Conservation (phyloP, 1,284 basidiomycete genomes). For the Ustilago sp. region DNA sequence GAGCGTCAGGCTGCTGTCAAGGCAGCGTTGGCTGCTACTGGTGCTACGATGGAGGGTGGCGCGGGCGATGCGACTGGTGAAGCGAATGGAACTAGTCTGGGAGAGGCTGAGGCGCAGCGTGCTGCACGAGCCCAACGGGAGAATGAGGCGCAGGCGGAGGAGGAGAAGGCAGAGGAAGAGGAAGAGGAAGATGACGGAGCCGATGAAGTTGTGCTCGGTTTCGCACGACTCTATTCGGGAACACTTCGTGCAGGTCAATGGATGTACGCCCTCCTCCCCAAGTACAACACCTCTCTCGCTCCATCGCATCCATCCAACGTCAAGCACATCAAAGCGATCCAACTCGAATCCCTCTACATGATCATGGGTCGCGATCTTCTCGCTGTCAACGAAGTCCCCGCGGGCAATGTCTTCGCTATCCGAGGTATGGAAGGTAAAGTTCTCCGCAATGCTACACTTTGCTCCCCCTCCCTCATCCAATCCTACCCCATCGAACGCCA, state of each 20-base stretch:
- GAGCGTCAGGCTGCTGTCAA: constrained; percentile 49
- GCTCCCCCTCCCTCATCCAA: constrained; percentile 71
- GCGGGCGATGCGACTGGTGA: constrained; percentile 56
- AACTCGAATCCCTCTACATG: constrained; percentile 84
- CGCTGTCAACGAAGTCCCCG: constrained; percentile 83
- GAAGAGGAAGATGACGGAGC: constrained; percentile 38
- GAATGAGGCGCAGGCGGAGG: constrained; percentile 34
- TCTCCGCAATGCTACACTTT: constrained; percentile 89
- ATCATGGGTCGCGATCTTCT: constrained; percentile 98
- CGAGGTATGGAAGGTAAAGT: constrained; percentile 90
- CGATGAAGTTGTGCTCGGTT: constrained; percentile 75
- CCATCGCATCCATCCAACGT: constrained; percentile 76
- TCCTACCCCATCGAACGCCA: constrained; percentile 36
- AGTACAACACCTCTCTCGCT: constrained; percentile 80
- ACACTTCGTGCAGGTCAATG: constrained; percentile 78
- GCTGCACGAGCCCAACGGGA: constrained; percentile 39
- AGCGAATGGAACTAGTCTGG: constrained; percentile 40
- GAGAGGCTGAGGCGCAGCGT: constrained; percentile 43
- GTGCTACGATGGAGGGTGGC: constrained; percentile 43
- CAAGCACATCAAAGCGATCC: constrained; percentile 77
- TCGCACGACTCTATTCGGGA: constrained; percentile 93
- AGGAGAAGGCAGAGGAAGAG: constrained; percentile 29
- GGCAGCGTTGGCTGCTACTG: constrained; percentile 68
- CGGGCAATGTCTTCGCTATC: constrained; percentile 95
- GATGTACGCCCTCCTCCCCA: constrained; percentile 83